phyloP scores from a whole-genome alignment of 164 flowering plant species.

The Cinnamomum chago region DNA sequence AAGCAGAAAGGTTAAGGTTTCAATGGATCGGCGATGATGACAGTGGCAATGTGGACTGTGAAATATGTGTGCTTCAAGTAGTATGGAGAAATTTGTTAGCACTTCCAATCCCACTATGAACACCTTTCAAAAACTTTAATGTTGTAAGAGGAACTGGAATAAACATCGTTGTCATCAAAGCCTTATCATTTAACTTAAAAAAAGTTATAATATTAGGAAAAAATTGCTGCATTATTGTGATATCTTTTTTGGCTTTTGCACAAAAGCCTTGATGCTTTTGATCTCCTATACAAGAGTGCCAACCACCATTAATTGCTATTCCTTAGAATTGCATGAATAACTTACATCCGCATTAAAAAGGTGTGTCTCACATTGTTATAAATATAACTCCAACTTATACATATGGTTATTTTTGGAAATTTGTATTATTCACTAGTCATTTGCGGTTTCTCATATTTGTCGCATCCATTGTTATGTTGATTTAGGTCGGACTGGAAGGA shows the following conservation, averaged over 20 bases:
- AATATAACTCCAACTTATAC: background rate
- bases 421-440: too few relatives aligned
- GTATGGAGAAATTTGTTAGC: background rate
- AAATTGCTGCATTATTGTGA: background rate
- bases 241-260: background rate
- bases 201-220: background rate
- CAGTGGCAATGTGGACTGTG: too few relatives aligned
- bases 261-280: background rate
- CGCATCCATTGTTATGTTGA: slow-evolving; percentile 6
- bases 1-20: too few relatives aligned
- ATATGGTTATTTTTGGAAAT: background rate
- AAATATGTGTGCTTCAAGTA: background rate
- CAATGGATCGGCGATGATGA: too few relatives aligned
- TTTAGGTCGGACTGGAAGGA: slow-evolving; percentile 96
- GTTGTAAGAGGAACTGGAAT: too few relatives aligned
- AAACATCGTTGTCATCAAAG: too few relatives aligned
- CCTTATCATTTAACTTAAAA: too few relatives aligned
- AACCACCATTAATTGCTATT: background rate
- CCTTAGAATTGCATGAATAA: too few relatives aligned
- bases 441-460: background rate
- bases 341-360: background rate
- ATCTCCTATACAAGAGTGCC: background rate
- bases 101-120: background rate
- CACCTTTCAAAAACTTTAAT: too few relatives aligned
- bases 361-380: background rate